Evolutionary conservation across 176 grass and related monocot species (phyloP), one percentile per base, ranked within the genome.

Genomic region (Bothriochloa decipiens): DNA sequence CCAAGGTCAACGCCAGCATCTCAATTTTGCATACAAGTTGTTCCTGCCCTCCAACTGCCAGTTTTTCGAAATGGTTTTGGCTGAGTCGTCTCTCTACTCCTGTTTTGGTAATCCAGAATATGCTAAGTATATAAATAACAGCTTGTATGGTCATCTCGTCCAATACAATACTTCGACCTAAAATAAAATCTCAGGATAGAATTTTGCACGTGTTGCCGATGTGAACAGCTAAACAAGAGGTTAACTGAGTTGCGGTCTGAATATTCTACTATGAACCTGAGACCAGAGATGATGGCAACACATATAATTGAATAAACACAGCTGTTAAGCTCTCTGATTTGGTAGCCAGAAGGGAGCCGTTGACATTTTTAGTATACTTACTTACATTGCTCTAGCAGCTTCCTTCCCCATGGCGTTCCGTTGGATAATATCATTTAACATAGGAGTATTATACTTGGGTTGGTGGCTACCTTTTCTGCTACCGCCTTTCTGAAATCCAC

Each of bases 361-460:
- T 78, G 83, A 46, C 83, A 70, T 85, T 85, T 0, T 29, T 42
- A 32, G 43, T 60, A 12, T 70, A 78, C 18, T 78, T 36, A 11
- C 65, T 78, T 36, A 11, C 65, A 62, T 36, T 25, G 18, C 11
- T 78, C 82, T 25, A 53, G 10, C 20, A 39, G 18, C 65, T 67
- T 65, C 75, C 49, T 57, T 58, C 23, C 4, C 49, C 36, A 26
- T 7, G 16, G 63, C 35, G 55, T 77, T 18, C 45, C 3, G 49
- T 42, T 77, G 52, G 18, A 57, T 57, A 57, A 22, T 57, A 57
- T 57, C 52, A 57, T 57, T 6, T 9, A 22, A 57, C 52, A 57
- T 9, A 18, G 29, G 29, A 32, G 29, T 32, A 8, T 53, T 53
- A 20, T 53, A 53, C 17, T 53, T 53, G 50, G 50, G 5, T 6